phyloP scores from a whole-genome alignment of 805 yeast species.

The Isabelozyma heimii region DNA sequence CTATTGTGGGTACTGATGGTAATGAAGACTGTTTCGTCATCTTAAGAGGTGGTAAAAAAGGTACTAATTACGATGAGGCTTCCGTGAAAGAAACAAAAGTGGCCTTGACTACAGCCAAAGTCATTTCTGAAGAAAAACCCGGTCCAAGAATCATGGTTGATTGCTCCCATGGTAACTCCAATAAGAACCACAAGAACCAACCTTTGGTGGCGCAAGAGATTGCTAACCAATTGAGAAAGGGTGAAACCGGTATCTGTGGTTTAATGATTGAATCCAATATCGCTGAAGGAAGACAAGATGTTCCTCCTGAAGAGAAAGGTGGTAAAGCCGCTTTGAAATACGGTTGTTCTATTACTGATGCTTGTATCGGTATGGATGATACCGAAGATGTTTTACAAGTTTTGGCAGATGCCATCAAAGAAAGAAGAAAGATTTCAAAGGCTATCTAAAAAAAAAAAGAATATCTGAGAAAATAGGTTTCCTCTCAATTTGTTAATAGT shows the following conservation, averaged over 20 bases:
- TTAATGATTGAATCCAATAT: slow-evolving; percentile 95
- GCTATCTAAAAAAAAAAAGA: neutral
- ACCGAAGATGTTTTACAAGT: slow-evolving; percentile 70
- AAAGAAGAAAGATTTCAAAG: slow-evolving; percentile 51
- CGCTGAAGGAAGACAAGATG: slow-evolving; percentile 89
- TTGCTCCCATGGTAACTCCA: slow-evolving; percentile 96
- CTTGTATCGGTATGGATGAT: slow-evolving; percentile 88
- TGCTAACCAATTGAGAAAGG: slow-evolving; percentile 74
- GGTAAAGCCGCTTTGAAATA: slow-evolving; percentile 75
- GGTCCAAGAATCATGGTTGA: slow-evolving; percentile 82
- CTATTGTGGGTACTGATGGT: slow-evolving; percentile 94
- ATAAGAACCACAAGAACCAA: slow-evolving; percentile 87
- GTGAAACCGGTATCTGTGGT: slow-evolving; percentile 80
- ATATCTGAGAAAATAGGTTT: too few species aligned
- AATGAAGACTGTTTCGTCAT: slow-evolving; percentile 87
- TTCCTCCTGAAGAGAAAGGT: slow-evolving; percentile 62
- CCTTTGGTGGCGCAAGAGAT: slow-evolving; percentile 80
- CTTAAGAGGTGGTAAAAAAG: slow-evolving; percentile 91
- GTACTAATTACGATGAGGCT: slow-evolving; percentile 83
- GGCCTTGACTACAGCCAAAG: slow-evolving; percentile 51
- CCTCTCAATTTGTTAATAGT: neutral
- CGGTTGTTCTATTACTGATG: slow-evolving; percentile 97
- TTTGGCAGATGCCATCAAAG: slow-evolving; percentile 76
- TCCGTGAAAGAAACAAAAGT: slow-evolving; percentile 66
- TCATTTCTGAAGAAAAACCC: slow-evolving; percentile 47